These are phyloP conservation scores for Lachnellula subtilissima DNA, from an alignment of 2,329 filamentous ascomycete genomes.

Conservation along the genomic window DNA sequence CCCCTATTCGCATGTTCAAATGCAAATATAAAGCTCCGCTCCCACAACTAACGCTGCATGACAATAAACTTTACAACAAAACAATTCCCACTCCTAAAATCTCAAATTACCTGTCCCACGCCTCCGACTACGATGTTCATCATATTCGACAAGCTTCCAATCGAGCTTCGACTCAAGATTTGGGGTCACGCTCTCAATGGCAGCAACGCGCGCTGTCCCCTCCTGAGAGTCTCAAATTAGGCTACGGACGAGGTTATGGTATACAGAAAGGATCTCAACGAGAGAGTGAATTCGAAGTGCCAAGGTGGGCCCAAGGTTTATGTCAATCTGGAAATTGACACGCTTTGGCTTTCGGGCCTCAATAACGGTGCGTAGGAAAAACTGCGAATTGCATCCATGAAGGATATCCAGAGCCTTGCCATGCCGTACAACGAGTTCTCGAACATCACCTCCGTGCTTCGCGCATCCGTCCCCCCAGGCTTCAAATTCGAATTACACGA, in stretches of 20 bases:
- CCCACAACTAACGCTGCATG: no score
- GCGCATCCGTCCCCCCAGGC: no score
- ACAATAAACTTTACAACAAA: no score
- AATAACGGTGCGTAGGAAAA: neutral
- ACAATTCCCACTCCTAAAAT: no score
- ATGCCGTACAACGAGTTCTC: neutral
- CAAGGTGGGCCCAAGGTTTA: neutral
- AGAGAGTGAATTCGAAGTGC: neutral
- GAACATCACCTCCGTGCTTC: no score
- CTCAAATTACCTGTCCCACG: no score
- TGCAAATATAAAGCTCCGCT: no score
- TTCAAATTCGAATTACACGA: no score
- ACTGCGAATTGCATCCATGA: neutral
- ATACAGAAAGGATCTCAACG: neutral
- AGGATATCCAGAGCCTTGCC: neutral
- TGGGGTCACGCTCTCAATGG: neutral
- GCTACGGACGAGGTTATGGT: neutral
- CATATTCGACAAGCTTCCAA: neutral
- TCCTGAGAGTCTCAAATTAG: neutral
- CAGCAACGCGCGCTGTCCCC: neutral
- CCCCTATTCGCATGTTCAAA: no score
- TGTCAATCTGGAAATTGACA: slow-evolving; percentile 1
- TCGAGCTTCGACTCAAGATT: neutral
- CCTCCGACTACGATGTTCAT: neutral
- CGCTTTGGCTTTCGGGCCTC: neutral